A percentile compares a stretch with the other conserved stretches of the same genome.
Evolutionary conservation across 1,284 basidiomycete species (phyloP).

Genomic region (Ganoderma boninense): DNA sequence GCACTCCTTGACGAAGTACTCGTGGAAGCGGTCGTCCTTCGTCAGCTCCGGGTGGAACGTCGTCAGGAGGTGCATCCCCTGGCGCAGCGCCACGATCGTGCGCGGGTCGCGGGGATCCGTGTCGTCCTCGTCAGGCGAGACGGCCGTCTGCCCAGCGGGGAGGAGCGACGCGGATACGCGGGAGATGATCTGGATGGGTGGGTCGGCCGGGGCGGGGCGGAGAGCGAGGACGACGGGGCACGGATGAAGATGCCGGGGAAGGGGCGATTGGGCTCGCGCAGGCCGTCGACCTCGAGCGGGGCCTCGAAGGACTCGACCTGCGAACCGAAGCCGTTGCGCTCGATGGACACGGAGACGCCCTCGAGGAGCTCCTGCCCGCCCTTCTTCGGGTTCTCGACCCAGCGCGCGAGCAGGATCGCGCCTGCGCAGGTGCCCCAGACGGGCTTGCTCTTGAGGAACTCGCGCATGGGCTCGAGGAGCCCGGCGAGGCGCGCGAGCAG

Average conservation of each 20-base stretch:
- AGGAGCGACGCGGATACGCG: constrained; percentile 71
- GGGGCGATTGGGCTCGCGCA: constrained; percentile 67
- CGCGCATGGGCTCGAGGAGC: constrained; percentile 81
- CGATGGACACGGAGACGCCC: constrained; percentile 84
- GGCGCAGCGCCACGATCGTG: constrained; percentile 86
- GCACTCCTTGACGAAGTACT: constrained; percentile 81
- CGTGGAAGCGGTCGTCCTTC: constrained; percentile 87
- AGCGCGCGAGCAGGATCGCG: constrained; percentile 87
- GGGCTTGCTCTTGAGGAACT: constrained; percentile 74
- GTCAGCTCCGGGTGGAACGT: constrained; percentile 97
- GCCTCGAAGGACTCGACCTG: constrained; percentile 94
- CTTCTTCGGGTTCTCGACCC: constrained; percentile 82
- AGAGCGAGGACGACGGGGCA: constrained; percentile 80
- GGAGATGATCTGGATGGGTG: constrained; percentile 74
- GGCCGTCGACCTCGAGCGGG: constrained; percentile 69
- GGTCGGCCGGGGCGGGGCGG: constrained; percentile 50
- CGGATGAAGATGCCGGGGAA: constrained; percentile 96
- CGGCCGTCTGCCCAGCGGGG: constrained; percentile 54
- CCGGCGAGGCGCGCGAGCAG: constrained; percentile 84
- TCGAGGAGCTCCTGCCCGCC: constrained; percentile 90
- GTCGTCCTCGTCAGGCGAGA: constrained; percentile 44
- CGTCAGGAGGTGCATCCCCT: constrained; percentile 87
- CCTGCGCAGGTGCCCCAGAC: constrained; percentile 99
- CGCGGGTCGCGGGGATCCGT: constrained; percentile 59
- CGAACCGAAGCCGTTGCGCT: constrained; percentile 91